Percentiles rank a stretch among this genome's conserved stretches.
phyloP scores from a whole-genome alignment of 2,329 filamentous ascomycete genomes.

The Chaetoscypha palmicola region DNA sequence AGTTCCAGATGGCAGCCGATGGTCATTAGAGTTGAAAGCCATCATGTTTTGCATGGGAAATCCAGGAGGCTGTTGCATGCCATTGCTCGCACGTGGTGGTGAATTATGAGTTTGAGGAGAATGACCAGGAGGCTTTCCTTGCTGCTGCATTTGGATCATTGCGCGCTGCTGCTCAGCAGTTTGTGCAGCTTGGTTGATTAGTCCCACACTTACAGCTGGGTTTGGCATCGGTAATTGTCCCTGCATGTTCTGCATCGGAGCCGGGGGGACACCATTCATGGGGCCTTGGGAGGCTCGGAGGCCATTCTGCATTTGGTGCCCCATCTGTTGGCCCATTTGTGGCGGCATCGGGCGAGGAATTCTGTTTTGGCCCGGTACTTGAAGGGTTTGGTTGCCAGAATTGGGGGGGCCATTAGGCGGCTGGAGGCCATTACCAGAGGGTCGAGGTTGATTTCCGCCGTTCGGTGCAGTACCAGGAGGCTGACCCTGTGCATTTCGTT shows the following conservation, averaged over 20 bases:
- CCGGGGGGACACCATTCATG: constrained; percentile 59
- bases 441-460: constrained; percentile 3
- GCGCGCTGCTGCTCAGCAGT: constrained; percentile 59
- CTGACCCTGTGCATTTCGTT: constrained; percentile 16
- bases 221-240: constrained; percentile 50
- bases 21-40: constrained; percentile 43
- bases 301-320: constrained; percentile 25
- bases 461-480: constrained; percentile 19
- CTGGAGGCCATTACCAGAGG: constrained; percentile 17
- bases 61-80: constrained; percentile 23
- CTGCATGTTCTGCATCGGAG: constrained; percentile 55
- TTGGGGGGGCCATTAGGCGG: constrained; percentile 17
- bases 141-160: constrained; percentile 34
- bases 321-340: constrained; percentile 27
- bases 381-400: constrained; percentile 21
- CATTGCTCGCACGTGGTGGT: constrained; percentile 33
- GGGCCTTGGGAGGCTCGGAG: constrained; percentile 40
- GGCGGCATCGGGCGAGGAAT: constrained; percentile 23
- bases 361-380: constrained; percentile 27
- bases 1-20: constrained; percentile 37
- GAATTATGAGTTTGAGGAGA: constrained; percentile 31
- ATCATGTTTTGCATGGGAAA: constrained; percentile 37
- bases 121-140: constrained; percentile 24
- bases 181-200: constrained; percentile 57
- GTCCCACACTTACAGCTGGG: constrained; percentile 43